phyloP scores from a whole-genome alignment of 345 rosid genomes.

The Euphorbia pulcherrima region DNA sequence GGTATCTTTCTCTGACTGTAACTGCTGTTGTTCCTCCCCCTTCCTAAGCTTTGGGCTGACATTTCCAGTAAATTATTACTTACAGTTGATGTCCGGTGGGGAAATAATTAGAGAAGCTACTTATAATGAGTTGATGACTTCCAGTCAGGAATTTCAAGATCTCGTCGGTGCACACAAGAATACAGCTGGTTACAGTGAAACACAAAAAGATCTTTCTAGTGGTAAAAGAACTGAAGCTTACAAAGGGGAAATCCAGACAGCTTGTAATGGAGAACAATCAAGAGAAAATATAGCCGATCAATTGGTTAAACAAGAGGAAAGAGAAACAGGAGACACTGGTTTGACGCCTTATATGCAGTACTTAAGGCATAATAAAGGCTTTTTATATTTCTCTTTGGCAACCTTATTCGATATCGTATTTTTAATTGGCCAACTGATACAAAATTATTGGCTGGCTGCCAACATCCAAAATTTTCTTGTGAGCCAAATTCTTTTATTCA shows the following conservation, averaged over 20 bases:
- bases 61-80: slow-evolving; percentile 7
- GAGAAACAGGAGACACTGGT: slow-evolving; percentile 48
- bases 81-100: slow-evolving; percentile 47
- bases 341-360: slow-evolving; percentile 48
- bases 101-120: slow-evolving; percentile 36
- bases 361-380: slow-evolving; percentile 32
- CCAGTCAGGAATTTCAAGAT: slow-evolving; percentile 38
- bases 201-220: background rate
- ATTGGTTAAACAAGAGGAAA: slow-evolving; percentile 49
- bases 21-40: background rate
- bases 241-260: slow-evolving; percentile 31
- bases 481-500: slow-evolving; percentile 22
- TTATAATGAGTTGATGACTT: slow-evolving; percentile 38
- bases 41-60: background rate
- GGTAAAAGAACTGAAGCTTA: slow-evolving; percentile 4
- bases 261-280: slow-evolving; percentile 10
- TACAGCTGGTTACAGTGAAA: slow-evolving; percentile 20
- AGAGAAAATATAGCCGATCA: slow-evolving; percentile 31
- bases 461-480: slow-evolving; percentile 22
- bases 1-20: slow-evolving; percentile 26
- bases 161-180: slow-evolving; percentile 47
- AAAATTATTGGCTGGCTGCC: slow-evolving; percentile 43
- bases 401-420: slow-evolving; percentile 17
- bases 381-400: slow-evolving; percentile 27
- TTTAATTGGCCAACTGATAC: slow-evolving; percentile 28